These are phyloP conservation scores for Pythium aphanidermatum DNA, from an alignment of 352 stramenopile species.

Conservation along the genomic window DNA sequence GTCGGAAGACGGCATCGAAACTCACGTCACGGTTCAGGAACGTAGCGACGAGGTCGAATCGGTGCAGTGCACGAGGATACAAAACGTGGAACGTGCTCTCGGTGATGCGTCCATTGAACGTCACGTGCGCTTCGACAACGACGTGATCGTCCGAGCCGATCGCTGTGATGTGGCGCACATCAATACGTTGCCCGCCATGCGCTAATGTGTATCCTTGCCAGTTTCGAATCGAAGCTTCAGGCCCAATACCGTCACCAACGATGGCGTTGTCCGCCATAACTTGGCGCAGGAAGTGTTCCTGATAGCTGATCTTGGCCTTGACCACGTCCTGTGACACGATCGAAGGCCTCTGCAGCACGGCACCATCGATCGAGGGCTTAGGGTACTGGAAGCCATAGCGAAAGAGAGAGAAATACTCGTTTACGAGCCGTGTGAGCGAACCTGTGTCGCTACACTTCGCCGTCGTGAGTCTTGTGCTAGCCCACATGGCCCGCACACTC, in stretches of 20 bases:
- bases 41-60: conserved; percentile 9
- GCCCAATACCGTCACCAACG: conserved; percentile 10
- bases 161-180: conserved; percentile 3
- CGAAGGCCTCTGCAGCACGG: background rate
- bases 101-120: conserved; percentile 15
- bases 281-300: conserved; percentile 18
- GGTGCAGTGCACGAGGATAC: conserved; percentile 12
- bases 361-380: background rate
- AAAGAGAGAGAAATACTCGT: conserved; percentile 17
- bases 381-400: conserved; percentile 9
- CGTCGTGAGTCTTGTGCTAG: conserved; percentile 11
- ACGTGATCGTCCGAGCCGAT: conserved; percentile 12
- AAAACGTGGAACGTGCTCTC: conserved; percentile 15
- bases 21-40: conserved; percentile 13
- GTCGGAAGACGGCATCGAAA: conserved; percentile 13
- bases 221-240: conserved; percentile 15
- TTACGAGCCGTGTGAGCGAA: conserved; percentile 12
- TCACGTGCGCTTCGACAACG: conserved; percentile 14
- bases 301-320: conserved; percentile 14
- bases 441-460: conserved; percentile 14
- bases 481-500: conserved; percentile 15
- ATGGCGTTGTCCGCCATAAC: conserved; percentile 8
- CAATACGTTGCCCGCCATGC: conserved; percentile 10
- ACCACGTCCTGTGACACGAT: conserved; percentile 13
- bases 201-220: conserved; percentile 15